phyloP scores from a whole-genome alignment of 2,329 filamentous ascomycete species.

The Calonectria montana region DNA sequence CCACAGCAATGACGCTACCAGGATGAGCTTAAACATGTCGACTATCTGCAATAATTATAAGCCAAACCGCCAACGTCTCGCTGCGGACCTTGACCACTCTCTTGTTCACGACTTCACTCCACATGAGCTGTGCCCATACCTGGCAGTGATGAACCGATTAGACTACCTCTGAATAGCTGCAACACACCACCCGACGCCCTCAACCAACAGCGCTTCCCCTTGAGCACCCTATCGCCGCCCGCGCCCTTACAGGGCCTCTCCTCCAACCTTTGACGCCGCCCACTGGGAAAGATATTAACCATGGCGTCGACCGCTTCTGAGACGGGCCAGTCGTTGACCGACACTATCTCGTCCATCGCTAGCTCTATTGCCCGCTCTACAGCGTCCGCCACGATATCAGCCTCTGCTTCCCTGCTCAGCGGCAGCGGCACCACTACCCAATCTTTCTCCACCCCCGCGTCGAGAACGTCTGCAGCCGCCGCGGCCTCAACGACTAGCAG shows the following conservation, averaged over 20 bases:
- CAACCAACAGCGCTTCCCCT: background rate
- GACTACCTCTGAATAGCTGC: constrained; percentile 19
- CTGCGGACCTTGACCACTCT: constrained; percentile 1
- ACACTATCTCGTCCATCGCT: constrained; percentile 30
- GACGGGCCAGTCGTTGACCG: constrained; percentile 30
- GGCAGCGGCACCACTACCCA: constrained; percentile 9
- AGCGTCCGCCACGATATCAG: constrained; percentile 27
- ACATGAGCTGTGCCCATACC: background rate
- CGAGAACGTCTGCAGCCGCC: constrained; percentile 3
- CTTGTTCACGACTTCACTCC: constrained; percentile 3
- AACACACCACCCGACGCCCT: background rate
- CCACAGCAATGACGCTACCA: constrained; percentile 36
- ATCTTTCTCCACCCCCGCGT: constrained; percentile 14
- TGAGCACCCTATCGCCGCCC: background rate
- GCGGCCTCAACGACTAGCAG: background rate
- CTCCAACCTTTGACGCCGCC: background rate
- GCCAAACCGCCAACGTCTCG: constrained; percentile 24
- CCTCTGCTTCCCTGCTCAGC: constrained; percentile 17
- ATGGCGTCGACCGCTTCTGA: constrained; percentile 24
- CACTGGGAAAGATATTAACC: background rate
- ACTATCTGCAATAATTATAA: constrained; percentile 33
- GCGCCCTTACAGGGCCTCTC: constrained; percentile 31
- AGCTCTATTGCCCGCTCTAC: constrained; percentile 29
- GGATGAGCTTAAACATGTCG: constrained; percentile 27
- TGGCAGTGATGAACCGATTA: constrained; percentile 20